These are phyloP conservation scores for Penicillium samsonianum DNA, from an alignment of 495 filamentous ascomycete species.

Conservation along the genomic window DNA sequence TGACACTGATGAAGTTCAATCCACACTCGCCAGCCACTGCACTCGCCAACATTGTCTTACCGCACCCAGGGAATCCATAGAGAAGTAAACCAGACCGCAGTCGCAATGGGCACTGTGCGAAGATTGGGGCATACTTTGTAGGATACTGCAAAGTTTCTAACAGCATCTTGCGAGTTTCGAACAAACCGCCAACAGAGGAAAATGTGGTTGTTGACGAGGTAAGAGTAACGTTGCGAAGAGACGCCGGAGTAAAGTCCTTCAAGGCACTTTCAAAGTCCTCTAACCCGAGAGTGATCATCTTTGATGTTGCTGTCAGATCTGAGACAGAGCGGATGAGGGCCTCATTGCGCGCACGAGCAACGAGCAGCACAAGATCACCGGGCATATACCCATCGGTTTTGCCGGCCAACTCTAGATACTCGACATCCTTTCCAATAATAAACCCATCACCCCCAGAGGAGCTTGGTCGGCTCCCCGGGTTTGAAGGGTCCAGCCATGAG, in stretches of 20 bases:
- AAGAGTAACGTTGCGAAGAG: constrained; percentile 88
- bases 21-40: constrained; percentile 96
- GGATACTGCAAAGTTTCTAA: constrained; percentile 96
- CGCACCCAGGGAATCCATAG: constrained; percentile 94
- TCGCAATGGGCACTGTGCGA: constrained; percentile 89
- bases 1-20: constrained; percentile 96
- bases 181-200: constrained; percentile 84
- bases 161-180: constrained; percentile 78
- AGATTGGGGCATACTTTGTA: constrained; percentile 97
- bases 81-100: constrained; percentile 88
- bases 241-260: constrained; percentile 90
- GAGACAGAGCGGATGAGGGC: constrained; percentile 74
- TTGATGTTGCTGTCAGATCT: constrained; percentile 33
- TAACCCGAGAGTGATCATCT: constrained; percentile 60
- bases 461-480: constrained; percentile 46
- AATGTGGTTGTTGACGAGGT: constrained; percentile 89
- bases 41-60: constrained; percentile 90
- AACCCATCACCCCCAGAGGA: constrained; percentile 62
- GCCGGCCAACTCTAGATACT: constrained; percentile 89
- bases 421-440: constrained; percentile 69
- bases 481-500: constrained; percentile 72
- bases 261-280: constrained; percentile 81
- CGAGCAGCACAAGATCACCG: constrained; percentile 82
- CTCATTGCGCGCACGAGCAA: constrained; percentile 86
- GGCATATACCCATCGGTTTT: constrained; percentile 98